Conservation (phyloP, 2,329 filamentous ascomycete species). For the Penicillium sp. region DNA sequence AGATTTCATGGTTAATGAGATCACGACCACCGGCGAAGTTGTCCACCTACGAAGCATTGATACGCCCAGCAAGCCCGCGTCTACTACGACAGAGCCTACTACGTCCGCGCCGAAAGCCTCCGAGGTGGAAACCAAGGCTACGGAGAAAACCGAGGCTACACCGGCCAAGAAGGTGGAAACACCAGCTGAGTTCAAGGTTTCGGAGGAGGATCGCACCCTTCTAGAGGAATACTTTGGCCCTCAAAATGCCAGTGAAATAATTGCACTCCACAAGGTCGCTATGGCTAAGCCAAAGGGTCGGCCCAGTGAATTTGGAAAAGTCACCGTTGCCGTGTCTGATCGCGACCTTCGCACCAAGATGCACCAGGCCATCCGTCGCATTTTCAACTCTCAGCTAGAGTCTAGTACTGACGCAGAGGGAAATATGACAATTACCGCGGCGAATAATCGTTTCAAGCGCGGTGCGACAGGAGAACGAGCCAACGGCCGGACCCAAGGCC, state of each 20-base stretch:
- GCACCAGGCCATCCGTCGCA: slow-evolving; percentile 67
- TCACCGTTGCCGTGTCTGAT: slow-evolving; percentile 58
- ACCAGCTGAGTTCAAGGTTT: slow-evolving; percentile 33
- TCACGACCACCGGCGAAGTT: slow-evolving; percentile 70
- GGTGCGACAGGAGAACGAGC: slow-evolving; percentile 32
- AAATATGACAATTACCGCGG: slow-evolving; percentile 57
- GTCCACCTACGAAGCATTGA: slow-evolving; percentile 63
- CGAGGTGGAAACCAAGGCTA: slow-evolving; percentile 13
- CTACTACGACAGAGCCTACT: slow-evolving; percentile 1
- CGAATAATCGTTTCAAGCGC: slow-evolving; percentile 35
- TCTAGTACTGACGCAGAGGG: slow-evolving; percentile 73
- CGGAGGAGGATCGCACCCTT: slow-evolving; percentile 45
- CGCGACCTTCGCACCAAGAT: slow-evolving; percentile 62
- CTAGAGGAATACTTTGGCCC: slow-evolving; percentile 53
- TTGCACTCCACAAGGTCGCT: slow-evolving; percentile 56
- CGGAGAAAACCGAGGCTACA: slow-evolving; percentile 12
- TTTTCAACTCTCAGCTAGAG: slow-evolving; percentile 76
- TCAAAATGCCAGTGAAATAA: slow-evolving; percentile 49
- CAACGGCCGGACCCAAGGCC: slow-evolving; percentile 30
- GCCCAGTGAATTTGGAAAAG: slow-evolving; percentile 53
- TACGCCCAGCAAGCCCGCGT: slow-evolving; percentile 22
- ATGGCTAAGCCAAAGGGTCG: slow-evolving; percentile 55
- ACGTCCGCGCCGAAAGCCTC: slow-evolving; percentile 1
- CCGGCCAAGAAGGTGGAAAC: slow-evolving; percentile 14
- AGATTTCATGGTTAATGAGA: slow-evolving; percentile 91